These are phyloP conservation scores for Buxus sempervirens DNA, from an alignment of 164 flowering plant genomes.

Conservation along the genomic window DNA sequence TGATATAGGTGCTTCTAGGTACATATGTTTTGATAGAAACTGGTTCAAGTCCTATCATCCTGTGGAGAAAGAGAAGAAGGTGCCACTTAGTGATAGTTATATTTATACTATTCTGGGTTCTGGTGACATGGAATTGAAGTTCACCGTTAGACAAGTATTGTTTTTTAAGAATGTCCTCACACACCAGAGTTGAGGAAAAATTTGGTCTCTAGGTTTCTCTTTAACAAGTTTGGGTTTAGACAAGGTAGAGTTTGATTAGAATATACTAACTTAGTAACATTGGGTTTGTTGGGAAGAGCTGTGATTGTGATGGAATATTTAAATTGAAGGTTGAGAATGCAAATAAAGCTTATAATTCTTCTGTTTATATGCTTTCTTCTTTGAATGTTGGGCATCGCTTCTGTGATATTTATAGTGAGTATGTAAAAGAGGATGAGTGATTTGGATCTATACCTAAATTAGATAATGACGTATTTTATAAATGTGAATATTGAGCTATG, in stretches of 20 bases:
- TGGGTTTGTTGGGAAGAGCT: conserved; percentile 12
- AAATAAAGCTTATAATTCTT: conserved; percentile 2
- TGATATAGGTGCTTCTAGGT: conserved; percentile 16
- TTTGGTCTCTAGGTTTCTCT: conserved; percentile 4
- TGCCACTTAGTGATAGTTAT: conserved; percentile 10
- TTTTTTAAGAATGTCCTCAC: no score
- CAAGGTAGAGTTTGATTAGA: conserved; percentile 1
- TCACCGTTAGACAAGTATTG: no score
- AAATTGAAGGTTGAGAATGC: not conserved
- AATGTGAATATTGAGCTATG: not conserved
- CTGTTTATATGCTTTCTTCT: not conserved
- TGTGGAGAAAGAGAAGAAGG: not conserved
- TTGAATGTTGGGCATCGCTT: conserved; percentile 13
- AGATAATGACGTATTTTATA: not conserved
- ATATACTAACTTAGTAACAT: conserved; percentile 4
- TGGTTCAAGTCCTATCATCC: conserved; percentile 14
- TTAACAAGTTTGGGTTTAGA: conserved; percentile 5
- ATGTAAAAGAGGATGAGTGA: conserved; percentile 7
- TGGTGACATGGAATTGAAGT: conserved; percentile 17
- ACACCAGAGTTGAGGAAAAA: conserved; percentile 10
- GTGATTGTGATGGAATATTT: conserved; percentile 7
- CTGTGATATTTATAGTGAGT: conserved; percentile 3
- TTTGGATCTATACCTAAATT: conserved; percentile 3
- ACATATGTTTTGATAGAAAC: not conserved
- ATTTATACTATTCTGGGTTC: not conserved